Conservation (phyloP, 2,329 filamentous ascomycete species). For the Xylaria sp. region DNA sequence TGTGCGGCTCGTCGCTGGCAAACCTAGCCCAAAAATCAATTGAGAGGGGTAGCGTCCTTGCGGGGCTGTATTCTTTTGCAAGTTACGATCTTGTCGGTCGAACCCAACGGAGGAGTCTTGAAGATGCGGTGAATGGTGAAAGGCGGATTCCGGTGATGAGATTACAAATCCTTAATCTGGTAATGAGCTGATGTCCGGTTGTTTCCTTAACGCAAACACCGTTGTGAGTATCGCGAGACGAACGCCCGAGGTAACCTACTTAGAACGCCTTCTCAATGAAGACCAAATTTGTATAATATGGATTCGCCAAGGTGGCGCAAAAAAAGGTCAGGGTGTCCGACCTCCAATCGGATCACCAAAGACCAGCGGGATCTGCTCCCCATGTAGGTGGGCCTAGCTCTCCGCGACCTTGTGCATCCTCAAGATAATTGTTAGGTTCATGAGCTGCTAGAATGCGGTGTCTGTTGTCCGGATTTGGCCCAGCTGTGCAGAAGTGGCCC, state of each 20-base stretch:
- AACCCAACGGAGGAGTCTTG: neutral
- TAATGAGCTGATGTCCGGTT: conserved; percentile 14
- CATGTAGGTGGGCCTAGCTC: conserved; percentile 15
- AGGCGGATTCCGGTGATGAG: neutral
- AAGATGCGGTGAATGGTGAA: neutral
- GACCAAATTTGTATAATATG: neutral
- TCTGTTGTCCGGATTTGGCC: conserved; percentile 8
- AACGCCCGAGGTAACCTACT: neutral
- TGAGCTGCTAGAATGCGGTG: neutral
- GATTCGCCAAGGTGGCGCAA: neutral
- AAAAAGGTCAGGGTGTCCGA: neutral
- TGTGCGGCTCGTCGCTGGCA: neutral
- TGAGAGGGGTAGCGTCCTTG: neutral
- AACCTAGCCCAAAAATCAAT: neutral
- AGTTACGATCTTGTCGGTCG: neutral
- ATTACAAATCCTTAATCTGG: conserved; percentile 15
- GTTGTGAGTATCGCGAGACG: conserved; percentile 23
- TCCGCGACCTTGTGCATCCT: conserved; percentile 10
- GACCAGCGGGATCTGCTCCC: conserved; percentile 28
- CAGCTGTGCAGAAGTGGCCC: conserved; percentile 11
- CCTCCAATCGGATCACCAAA: conserved; percentile 25
- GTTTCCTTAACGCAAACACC: conserved; percentile 13
- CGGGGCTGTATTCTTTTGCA: neutral
- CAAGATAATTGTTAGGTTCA: conserved; percentile 16
- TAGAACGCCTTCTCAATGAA: neutral